Conservation (phyloP, 331 rosid species). For the Malus hybrid region DNA sequence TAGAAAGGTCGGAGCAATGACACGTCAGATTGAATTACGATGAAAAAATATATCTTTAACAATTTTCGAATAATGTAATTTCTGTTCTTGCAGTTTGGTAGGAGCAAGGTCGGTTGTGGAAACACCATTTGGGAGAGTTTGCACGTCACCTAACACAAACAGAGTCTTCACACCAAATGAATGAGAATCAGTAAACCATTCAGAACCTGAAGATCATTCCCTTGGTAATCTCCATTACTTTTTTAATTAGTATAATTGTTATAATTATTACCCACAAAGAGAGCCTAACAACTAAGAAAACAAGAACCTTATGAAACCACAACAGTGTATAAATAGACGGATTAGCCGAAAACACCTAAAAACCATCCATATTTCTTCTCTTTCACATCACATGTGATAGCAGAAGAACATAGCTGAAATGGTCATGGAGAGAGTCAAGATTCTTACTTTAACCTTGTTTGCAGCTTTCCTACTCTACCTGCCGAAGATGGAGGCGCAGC, state of each 20-base stretch:
- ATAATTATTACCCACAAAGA: slow-evolving; percentile 11
- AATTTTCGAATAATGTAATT: neutral
- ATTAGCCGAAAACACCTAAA: slow-evolving; percentile 8
- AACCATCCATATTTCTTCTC: slow-evolving; percentile 3
- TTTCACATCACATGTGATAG: neutral
- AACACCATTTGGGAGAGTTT: slow-evolving; percentile 11
- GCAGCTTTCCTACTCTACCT: slow-evolving; percentile 19
- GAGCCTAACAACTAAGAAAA: slow-evolving; percentile 8
- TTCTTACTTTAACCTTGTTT: slow-evolving; percentile 8
- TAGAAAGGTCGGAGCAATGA: too few relatives aligned
- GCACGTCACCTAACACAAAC: slow-evolving; percentile 53
- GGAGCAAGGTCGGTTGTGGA: slow-evolving; percentile 33
- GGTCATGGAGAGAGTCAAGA: slow-evolving; percentile 25
- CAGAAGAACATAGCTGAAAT: neutral
- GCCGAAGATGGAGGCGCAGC: slow-evolving; percentile 22
- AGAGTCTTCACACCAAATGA: slow-evolving; percentile 44
- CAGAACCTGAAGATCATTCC: slow-evolving; percentile 33
- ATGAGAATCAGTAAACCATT: slow-evolving; percentile 34
- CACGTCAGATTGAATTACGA: too few relatives aligned
- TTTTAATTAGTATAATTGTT: neutral
- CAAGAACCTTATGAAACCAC: slow-evolving; percentile 1
- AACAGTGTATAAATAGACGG: slow-evolving; percentile 24
- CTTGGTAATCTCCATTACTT: slow-evolving; percentile 22
- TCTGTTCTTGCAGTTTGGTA: neutral
- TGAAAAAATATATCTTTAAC: neutral